Evolutionary conservation across 495 filamentous ascomycete species (phyloP).

Genomic region (Penicillium silybi): DNA sequence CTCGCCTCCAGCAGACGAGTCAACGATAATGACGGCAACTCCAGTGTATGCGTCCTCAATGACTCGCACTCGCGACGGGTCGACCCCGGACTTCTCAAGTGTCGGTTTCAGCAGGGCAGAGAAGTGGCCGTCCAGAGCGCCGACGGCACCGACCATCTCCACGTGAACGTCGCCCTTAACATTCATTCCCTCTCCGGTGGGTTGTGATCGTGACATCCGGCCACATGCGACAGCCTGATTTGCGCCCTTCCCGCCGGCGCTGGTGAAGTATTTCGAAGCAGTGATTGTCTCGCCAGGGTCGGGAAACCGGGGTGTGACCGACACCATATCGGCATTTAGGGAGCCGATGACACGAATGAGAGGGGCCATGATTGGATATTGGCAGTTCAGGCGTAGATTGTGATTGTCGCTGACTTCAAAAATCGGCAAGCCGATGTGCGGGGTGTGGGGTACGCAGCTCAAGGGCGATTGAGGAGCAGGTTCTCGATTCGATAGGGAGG

Average conservation of each 20-base stretch:
- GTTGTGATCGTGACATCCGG: conserved; percentile 53
- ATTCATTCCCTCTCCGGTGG: conserved; percentile 15
- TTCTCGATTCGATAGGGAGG: background rate
- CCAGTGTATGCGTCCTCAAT: conserved; percentile 61
- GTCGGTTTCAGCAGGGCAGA: conserved; percentile 35
- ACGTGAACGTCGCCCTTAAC: conserved; percentile 52
- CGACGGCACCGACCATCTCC: conserved; percentile 81
- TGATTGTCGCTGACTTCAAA: background rate
- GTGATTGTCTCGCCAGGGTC: conserved; percentile 83
- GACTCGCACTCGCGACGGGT: conserved; percentile 49
- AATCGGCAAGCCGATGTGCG: background rate
- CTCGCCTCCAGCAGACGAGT: conserved; percentile 70
- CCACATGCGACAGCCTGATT: conserved; percentile 89
- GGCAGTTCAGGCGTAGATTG: background rate
- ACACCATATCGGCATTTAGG: conserved; percentile 89
- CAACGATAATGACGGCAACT: conserved; percentile 78
- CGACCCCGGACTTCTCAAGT: conserved; percentile 58
- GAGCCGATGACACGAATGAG: conserved; percentile 82
- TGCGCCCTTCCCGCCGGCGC: conserved; percentile 88
- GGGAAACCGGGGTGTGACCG: conserved; percentile 79
- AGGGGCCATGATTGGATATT: conserved; percentile 34
- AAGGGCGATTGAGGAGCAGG: background rate
- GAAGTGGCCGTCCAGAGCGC: conserved; percentile 52
- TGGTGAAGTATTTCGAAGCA: conserved; percentile 69
- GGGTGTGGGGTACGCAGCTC: background rate